These are phyloP conservation scores for Hypoxylon subgilvum DNA, from an alignment of 495 filamentous ascomycete genomes.

Conservation along the genomic window DNA sequence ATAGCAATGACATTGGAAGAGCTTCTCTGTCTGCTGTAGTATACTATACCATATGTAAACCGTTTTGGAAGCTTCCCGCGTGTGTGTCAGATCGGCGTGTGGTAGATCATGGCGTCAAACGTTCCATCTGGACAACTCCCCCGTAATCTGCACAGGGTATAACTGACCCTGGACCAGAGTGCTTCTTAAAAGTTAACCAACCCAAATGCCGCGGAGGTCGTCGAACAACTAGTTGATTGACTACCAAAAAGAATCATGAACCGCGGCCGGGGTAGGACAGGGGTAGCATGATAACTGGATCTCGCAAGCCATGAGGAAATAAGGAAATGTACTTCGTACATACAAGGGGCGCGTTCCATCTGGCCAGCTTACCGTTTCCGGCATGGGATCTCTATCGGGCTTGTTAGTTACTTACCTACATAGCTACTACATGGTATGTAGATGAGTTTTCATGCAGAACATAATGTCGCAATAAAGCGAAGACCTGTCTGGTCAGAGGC, in stretches of 20 bases:
- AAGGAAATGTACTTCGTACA: too few species aligned
- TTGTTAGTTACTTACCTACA: background rate
- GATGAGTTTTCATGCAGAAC: too few species aligned
- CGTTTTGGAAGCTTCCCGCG: slow-evolving; percentile 40
- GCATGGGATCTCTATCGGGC: background rate
- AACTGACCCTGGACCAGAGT: slow-evolving; percentile 19
- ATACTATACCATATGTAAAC: slow-evolving; percentile 32
- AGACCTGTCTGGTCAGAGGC: background rate
- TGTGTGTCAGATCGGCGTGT: slow-evolving; percentile 45
- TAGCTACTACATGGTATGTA: too few species aligned
- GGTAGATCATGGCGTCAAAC: slow-evolving; percentile 50
- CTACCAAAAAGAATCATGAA: background rate
- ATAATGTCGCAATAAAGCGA: too few species aligned
- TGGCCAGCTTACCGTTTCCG: slow-evolving; percentile 7
- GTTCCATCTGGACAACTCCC: slow-evolving; percentile 44
- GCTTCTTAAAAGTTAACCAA: too few species aligned
- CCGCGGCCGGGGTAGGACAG: background rate
- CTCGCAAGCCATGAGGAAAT: background rate
- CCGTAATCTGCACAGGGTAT: slow-evolving; percentile 45
- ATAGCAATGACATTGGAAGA: background rate
- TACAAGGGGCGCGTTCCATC: too few species aligned
- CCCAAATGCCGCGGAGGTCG: slow-evolving; percentile 1
- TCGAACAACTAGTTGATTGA: background rate
- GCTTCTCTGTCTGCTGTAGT: slow-evolving; percentile 30
- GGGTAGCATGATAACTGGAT: background rate